These are phyloP conservation scores for Alliaria petiolata DNA, from an alignment of 345 rosid species.

Conservation along the genomic window DNA sequence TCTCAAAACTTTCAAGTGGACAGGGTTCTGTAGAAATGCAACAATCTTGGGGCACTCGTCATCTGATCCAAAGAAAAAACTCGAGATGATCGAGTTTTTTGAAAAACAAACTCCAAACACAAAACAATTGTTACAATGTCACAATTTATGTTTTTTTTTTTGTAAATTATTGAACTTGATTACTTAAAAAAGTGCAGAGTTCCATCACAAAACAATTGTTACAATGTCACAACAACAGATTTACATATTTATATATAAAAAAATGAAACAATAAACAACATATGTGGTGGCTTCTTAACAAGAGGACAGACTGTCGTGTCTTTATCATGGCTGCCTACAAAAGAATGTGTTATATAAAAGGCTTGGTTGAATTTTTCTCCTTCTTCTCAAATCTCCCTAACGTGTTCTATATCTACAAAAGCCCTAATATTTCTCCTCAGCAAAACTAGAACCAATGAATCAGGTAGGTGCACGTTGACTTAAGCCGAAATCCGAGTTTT, in stretches of 20 bases:
- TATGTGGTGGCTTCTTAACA: too few species aligned
- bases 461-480: not conserved
- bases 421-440: conserved; percentile 24
- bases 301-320: conserved; percentile 2
- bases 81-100: too few species aligned
- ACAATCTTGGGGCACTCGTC: too few species aligned
- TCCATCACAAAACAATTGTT: conserved; percentile 4
- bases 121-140: too few species aligned
- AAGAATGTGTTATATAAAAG: conserved; percentile 55
- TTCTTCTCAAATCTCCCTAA: too few species aligned
- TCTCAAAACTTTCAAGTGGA: too few species aligned
- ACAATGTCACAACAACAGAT: not conserved
- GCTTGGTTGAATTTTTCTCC: conserved; percentile 6
- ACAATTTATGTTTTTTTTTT: too few species aligned
- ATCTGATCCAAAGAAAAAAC: too few species aligned
- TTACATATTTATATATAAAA: not conserved
- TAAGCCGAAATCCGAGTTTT: conserved; percentile 56
- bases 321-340: conserved; percentile 47
- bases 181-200: not conserved
- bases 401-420: conserved; percentile 34
- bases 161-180: not conserved
- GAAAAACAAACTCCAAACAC: too few species aligned
- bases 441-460: conserved; percentile 15
- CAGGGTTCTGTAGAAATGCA: too few species aligned
- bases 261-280: conserved; percentile 33